phyloP scores from a whole-genome alignment of 169 alveolate species.

The Perkinsus chesapeaki region DNA sequence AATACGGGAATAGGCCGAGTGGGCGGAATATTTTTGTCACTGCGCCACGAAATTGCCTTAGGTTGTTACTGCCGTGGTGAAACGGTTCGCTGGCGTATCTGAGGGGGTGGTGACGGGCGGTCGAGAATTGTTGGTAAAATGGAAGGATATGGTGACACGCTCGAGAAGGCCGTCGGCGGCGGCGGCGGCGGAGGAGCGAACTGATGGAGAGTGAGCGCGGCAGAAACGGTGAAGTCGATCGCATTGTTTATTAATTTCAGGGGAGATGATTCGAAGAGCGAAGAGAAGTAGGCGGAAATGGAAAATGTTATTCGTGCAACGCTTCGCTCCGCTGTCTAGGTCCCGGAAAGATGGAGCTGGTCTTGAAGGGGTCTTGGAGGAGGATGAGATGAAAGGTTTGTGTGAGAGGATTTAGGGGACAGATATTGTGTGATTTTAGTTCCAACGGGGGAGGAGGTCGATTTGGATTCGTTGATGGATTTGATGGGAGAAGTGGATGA shows the following conservation, averaged over 20 bases:
- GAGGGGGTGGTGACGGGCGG: background rate
- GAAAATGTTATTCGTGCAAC: background rate
- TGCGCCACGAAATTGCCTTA: background rate
- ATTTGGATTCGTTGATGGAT: background rate
- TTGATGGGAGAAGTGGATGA: background rate
- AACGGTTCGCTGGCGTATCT: background rate
- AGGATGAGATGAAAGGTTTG: background rate
- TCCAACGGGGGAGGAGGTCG: background rate
- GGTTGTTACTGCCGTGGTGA: background rate
- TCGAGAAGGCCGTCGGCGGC: background rate
- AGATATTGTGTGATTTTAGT: no score
- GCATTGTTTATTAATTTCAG: background rate
- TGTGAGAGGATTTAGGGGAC: background rate
- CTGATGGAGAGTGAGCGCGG: background rate
- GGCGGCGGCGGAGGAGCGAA: background rate
- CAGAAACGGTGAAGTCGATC: background rate
- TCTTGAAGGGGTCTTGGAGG: background rate
- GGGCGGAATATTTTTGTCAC: background rate
- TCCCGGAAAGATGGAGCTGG: background rate
- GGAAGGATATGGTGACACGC: background rate
- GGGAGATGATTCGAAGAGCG: background rate
- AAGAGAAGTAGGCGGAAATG: background rate
- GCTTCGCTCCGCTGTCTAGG: background rate
- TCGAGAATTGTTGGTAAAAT: background rate
- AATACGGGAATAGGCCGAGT: background rate